Percentiles rank a stretch among this genome's conserved stretches.
Conservation (phyloP, 495 filamentous ascomycete species). For the Annulohypoxylon moriforme region DNA sequence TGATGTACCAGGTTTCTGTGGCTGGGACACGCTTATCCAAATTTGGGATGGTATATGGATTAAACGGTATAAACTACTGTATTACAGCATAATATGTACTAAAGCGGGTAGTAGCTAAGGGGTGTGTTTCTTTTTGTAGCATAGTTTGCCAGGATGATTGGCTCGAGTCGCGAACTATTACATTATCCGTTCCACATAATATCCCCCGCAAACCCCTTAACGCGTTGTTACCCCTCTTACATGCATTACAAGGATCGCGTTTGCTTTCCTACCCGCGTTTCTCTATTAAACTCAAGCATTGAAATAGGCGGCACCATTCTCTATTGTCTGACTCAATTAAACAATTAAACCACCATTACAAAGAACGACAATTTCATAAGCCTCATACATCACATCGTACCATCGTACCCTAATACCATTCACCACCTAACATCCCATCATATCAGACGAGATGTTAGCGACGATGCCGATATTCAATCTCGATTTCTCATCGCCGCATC, state of each 20-base stretch:
- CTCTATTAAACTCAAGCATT: constrained; percentile 11
- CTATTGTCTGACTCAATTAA: background rate
- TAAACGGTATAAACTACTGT: too few species aligned
- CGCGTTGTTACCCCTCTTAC: constrained; percentile 36
- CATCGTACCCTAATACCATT: background rate
- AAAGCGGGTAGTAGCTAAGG: background rate
- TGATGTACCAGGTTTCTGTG: constrained; percentile 9
- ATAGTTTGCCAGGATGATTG: background rate
- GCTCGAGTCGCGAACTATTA: background rate
- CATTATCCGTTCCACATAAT: background rate
- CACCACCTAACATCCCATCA: background rate
- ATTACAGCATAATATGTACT: too few species aligned
- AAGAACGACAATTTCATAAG: background rate
- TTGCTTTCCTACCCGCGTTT: constrained; percentile 36
- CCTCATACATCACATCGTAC: background rate
- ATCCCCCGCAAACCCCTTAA: constrained; percentile 27
- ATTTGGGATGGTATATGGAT: background rate
- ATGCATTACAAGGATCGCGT: constrained; percentile 30
- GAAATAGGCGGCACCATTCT: constrained; percentile 4
- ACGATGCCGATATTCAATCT: constrained; percentile 49
- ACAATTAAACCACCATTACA: constrained; percentile 4
- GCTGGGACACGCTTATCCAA: background rate
- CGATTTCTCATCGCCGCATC: constrained; percentile 48
- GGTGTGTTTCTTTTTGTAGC: background rate
- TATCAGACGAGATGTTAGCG: constrained; percentile 47